A percentile compares a stretch with the other conserved stretches of the same genome.
phyloP scores from a whole-genome alignment of 2,329 filamentous ascomycete genomes.

The Fusarium poae region DNA sequence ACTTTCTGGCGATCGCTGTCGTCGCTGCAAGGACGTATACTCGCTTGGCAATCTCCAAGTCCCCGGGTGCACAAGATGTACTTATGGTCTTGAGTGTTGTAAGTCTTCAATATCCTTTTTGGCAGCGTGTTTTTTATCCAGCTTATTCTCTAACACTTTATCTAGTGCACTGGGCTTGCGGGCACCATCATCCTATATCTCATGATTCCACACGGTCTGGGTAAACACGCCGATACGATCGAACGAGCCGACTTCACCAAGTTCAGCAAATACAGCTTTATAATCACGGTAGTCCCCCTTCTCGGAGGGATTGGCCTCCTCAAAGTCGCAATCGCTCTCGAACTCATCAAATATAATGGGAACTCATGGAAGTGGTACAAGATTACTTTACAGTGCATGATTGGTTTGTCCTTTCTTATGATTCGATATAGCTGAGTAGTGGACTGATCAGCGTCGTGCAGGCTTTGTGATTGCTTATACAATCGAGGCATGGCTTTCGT shows the following conservation, averaged over 20 bases:
- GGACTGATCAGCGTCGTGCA: not conserved
- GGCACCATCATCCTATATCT: not conserved
- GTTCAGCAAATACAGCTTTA: not conserved
- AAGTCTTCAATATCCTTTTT: not conserved
- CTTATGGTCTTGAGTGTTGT: constrained; percentile 1
- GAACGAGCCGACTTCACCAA: not conserved
- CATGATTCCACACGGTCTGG: not conserved
- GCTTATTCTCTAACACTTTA: not conserved
- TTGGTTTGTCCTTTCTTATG: not conserved
- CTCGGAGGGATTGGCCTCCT: not conserved
- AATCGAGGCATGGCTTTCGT: not conserved
- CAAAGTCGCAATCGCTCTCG: not conserved
- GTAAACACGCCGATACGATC: not conserved
- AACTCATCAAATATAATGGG: constrained; percentile 1
- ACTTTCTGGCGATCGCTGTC: not conserved
- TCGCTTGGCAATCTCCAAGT: not conserved
- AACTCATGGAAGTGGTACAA: constrained; percentile 1
- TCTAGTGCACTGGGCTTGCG: not conserved
- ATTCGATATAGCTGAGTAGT: not conserved
- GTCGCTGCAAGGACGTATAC: not conserved
- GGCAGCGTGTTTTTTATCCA: not conserved
- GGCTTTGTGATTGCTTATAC: not conserved
- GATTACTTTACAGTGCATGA: not conserved
- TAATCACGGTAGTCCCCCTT: not conserved
- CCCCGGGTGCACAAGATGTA: not conserved